Evolutionary conservation across 371 early-diverging fungal genomes (phyloP), one percentile per base, ranked within the genome.

Genomic region (Zychaea mexicana): DNA sequence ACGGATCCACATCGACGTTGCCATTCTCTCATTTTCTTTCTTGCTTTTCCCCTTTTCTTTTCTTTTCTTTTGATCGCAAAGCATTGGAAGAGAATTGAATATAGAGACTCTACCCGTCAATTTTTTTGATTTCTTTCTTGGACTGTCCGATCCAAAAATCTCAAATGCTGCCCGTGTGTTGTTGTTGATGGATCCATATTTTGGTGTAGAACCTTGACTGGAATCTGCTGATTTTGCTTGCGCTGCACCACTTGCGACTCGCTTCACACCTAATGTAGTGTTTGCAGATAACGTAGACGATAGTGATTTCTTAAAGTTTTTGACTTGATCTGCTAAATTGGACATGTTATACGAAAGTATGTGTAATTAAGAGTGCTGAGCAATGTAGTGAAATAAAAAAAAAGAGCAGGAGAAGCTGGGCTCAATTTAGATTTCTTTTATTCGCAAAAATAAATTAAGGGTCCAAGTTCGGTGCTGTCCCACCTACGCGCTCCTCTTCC

Each of bases 131-230:
- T 69, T 69, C 32, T 73, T 76, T 19, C 68, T 69, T 21, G 70
- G 42, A 52, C 24, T 24, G 24, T 73, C 74, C 42, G 58, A 61
- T 8, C 54, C 57, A 8, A 61, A 58, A 15, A 31, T 36, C 4
- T 74, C 77, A 60, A 72, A 76, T 13, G 79, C 64, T 24, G 77
- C 71, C 57, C 70, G 67, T 47, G 79, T 79, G 24, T 79, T 79
- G 39, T 74, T 76, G 26, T 70, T 60, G 42, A 79, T 79, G 21
- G 64, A 64, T 49, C 70, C 73, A 58, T 45, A 46, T 21, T 65
- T 60, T 28, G 61, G 26, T 10, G 36, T 59, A 21, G 54, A 45
- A 32, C 52, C 30, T 39, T 42, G 39, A 39, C 49, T 45, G 9
- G 38, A 36, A 45, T 45, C 45, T 45, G 17, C 55, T 8, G 8